Conservation (phyloP, 345 rosid species). For the Lenwebbia sp. region DNA sequence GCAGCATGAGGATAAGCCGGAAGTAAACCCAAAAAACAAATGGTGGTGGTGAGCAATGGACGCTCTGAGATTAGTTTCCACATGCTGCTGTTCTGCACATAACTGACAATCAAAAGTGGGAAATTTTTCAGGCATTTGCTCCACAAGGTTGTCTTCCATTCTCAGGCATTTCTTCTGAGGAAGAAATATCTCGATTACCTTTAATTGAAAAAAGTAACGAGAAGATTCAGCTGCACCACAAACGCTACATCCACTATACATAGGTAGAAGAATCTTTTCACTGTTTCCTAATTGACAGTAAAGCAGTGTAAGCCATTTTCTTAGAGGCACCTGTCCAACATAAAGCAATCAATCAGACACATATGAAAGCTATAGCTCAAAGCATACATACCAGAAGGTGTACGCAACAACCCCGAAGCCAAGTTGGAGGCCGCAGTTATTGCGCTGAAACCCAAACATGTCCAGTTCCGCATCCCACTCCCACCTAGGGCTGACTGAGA, state of each 20-base stretch:
- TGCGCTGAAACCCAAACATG: too few species aligned
- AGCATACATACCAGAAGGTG: slow-evolving; percentile 52
- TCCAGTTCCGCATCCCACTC: slow-evolving; percentile 8
- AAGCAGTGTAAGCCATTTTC: neutral
- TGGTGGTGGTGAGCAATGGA: slow-evolving; percentile 48
- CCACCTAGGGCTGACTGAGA: slow-evolving; percentile 75
- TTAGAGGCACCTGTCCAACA: neutral
- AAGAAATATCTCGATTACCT: too few species aligned
- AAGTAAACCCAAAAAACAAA: slow-evolving; percentile 60
- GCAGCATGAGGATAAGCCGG: slow-evolving; percentile 30
- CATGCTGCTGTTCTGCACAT: slow-evolving; percentile 66
- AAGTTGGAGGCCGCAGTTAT: slow-evolving; percentile 71
- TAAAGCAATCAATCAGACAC: neutral
- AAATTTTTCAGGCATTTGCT: neutral
- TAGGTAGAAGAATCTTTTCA: too few species aligned
- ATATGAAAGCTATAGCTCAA: neutral
- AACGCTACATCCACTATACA: too few species aligned
- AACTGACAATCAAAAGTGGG: neutral
- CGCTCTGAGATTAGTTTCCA: slow-evolving; percentile 57
- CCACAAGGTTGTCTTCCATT: neutral
- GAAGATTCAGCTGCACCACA: too few species aligned
- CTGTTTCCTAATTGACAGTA: too few species aligned
- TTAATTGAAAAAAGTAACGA: too few species aligned
- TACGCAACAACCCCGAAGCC: slow-evolving; percentile 76
- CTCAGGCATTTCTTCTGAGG: neutral